These are phyloP conservation scores for Cutaneotrichosporon sp. DNA, from an alignment of 1,284 basidiomycete species.

Conservation along the genomic window DNA sequence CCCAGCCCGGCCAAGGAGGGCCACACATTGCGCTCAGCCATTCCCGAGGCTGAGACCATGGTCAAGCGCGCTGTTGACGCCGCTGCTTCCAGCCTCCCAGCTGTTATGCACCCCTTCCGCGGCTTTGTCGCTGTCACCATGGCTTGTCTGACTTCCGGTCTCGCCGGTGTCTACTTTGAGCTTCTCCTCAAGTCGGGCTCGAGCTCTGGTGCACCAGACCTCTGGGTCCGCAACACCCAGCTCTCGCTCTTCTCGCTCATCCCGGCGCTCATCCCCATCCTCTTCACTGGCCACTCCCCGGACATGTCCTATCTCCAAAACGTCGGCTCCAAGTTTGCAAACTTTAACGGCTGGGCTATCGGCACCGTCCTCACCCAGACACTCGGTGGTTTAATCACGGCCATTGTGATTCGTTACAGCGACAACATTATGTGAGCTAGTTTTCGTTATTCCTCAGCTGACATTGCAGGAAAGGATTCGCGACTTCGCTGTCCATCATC, in stretches of 20 bases:
- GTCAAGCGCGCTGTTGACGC: conserved; percentile 4
- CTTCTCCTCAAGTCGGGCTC: conserved; percentile 84
- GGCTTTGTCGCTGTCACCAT: conserved; percentile 79
- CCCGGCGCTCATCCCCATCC: conserved; percentile 78
- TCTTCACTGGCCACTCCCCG: conserved; percentile 54
- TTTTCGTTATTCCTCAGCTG: not conserved
- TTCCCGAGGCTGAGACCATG: not conserved
- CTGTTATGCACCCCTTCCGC: conserved; percentile 65
- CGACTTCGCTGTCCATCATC: conserved; percentile 85
- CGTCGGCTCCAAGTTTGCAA: conserved; percentile 39
- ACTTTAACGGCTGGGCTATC: conserved; percentile 84
- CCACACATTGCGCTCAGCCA: not conserved
- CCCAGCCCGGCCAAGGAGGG: not conserved
- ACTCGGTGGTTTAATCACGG: conserved; percentile 82
- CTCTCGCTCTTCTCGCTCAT: conserved; percentile 88
- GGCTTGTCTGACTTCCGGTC: conserved; percentile 91
- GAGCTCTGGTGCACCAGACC: conserved; percentile 52
- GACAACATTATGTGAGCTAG: conserved; percentile 50
- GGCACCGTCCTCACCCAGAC: conserved; percentile 84
- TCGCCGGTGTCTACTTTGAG: conserved; percentile 98
- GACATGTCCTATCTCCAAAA: conserved; percentile 33
- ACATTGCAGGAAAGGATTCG: conserved; percentile 68
- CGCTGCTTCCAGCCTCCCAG: not conserved
- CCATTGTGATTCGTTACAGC: conserved; percentile 56
- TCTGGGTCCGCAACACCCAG: conserved; percentile 97